phyloP scores from a whole-genome alignment of 176 grass and related monocot genomes.

The Triticum urartu region DNA sequence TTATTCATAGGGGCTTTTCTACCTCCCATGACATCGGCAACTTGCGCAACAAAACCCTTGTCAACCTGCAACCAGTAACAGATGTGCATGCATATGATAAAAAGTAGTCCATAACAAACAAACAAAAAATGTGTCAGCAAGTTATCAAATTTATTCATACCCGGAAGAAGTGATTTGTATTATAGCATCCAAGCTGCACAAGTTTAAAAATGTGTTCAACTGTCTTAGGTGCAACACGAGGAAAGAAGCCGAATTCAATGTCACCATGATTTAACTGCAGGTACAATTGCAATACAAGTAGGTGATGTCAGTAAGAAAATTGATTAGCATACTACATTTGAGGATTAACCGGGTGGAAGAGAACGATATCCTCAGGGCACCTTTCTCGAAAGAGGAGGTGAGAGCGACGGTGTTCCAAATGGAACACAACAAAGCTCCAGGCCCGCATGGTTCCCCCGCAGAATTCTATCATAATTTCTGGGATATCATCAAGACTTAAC shows the following conservation, averaged over 20 bases:
- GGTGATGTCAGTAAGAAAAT: conserved; percentile 9
- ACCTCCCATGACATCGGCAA: conserved; percentile 74
- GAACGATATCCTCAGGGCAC: too few species aligned
- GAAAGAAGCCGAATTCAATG: conserved; percentile 94
- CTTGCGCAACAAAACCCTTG: conserved; percentile 97
- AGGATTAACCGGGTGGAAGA: neutral
- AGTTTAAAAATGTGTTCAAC: conserved; percentile 95
- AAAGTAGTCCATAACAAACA: neutral
- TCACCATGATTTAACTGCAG: conserved; percentile 86
- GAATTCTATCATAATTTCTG: too few species aligned
- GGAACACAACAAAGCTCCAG: too few species aligned
- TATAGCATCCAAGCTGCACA: conserved; percentile 89
- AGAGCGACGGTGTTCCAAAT: too few species aligned
- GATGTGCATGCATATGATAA: neutral
- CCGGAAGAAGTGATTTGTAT: conserved; percentile 95
- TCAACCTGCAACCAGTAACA: conserved; percentile 60
- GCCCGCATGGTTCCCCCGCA: too few species aligned
- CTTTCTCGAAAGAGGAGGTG: too few species aligned
- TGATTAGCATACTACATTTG: neutral
- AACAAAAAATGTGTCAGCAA: neutral
- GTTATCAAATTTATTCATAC: conserved; percentile 33
- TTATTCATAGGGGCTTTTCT: conserved; percentile 82
- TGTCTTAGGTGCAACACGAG: conserved; percentile 82
- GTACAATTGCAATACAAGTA: conserved; percentile 20
- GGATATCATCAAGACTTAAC: too few species aligned